Evolutionary conservation across 495 filamentous ascomycete genomes (phyloP).

Genomic region (Aspergillus ellipticus): DNA sequence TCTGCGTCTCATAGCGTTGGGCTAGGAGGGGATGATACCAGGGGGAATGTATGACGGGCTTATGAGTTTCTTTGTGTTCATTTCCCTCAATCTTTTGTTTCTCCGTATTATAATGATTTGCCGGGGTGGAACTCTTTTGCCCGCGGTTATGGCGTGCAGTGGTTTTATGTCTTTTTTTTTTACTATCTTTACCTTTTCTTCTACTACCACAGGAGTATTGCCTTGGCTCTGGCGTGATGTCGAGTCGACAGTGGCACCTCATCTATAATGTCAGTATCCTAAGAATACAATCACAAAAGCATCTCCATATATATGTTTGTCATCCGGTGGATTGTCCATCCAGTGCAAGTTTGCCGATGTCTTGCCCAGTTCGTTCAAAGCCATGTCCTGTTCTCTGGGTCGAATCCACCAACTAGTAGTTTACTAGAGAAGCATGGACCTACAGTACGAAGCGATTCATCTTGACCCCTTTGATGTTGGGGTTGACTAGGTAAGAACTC

Average conservation of each 20-base stretch:
- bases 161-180: background rate
- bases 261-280: background rate
- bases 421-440: background rate
- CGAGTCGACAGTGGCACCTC: background rate
- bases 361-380: background rate
- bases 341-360: background rate
- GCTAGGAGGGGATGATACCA: constrained; percentile 1
- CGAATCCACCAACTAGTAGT: background rate
- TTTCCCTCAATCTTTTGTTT: constrained; percentile 2
- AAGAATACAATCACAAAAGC: background rate
- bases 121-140: background rate
- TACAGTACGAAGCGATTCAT: background rate
- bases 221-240: background rate
- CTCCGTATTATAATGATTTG: background rate
- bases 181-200: background rate
- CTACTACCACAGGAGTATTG: background rate
- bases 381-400: background rate
- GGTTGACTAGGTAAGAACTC: too few species aligned
- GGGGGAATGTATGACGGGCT: constrained; percentile 13
- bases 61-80: constrained; percentile 9
- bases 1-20: constrained; percentile 2
- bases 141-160: background rate
- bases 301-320: background rate
- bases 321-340: background rate
- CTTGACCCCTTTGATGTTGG: background rate